Conservation (phyloP, 768 basidiomycete species). For the Rhizopogon sp. region DNA sequence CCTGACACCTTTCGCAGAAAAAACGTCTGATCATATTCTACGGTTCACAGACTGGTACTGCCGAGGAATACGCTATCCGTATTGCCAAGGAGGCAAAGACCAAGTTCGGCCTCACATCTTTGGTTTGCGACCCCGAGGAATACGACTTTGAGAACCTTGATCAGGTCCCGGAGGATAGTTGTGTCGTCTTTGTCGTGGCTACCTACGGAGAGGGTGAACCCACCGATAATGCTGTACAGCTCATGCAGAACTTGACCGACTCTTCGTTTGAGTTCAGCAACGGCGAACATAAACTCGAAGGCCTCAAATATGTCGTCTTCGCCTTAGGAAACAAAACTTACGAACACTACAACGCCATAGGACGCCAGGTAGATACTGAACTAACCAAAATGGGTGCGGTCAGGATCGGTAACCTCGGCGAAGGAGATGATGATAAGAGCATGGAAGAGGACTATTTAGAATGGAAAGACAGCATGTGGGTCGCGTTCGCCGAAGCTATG, state of each 20-base stretch:
- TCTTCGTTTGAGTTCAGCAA: slow-evolving; percentile 83
- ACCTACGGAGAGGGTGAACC: slow-evolving; percentile 99
- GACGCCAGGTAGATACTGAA: slow-evolving; percentile 68
- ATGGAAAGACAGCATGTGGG: slow-evolving; percentile 99
- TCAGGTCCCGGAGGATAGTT: slow-evolving; percentile 79
- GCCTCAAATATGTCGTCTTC: slow-evolving; percentile 93
- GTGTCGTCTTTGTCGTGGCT: slow-evolving; percentile 93
- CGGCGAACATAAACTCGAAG: slow-evolving; percentile 68
- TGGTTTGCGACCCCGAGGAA: slow-evolving; percentile 98
- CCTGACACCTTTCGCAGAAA: slow-evolving; percentile 51
- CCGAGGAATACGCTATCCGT: slow-evolving; percentile 96
- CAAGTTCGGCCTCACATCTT: slow-evolving; percentile 90
- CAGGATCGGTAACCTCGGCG: slow-evolving; percentile 85
- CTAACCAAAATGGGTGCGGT: slow-evolving; percentile 76
- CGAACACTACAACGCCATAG: slow-evolving; percentile 94
- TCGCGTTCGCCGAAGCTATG: slow-evolving; percentile 75
- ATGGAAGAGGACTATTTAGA: slow-evolving; percentile 99
- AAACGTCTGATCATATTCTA: slow-evolving; percentile 97
- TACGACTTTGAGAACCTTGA: slow-evolving; percentile 98
- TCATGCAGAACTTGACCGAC: slow-evolving; percentile 90
- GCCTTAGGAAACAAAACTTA: slow-evolving; percentile 91
- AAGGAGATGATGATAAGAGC: slow-evolving; percentile 98
- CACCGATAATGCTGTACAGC: slow-evolving; percentile 93
- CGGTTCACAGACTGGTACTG: slow-evolving; percentile 97
- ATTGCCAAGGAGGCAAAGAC: slow-evolving; percentile 97